Percentiles rank a stretch among this genome's conserved stretches.
These are phyloP conservation scores for Termitomyces sp. DNA, from an alignment of 768 basidiomycete species.

Conservation along the genomic window DNA sequence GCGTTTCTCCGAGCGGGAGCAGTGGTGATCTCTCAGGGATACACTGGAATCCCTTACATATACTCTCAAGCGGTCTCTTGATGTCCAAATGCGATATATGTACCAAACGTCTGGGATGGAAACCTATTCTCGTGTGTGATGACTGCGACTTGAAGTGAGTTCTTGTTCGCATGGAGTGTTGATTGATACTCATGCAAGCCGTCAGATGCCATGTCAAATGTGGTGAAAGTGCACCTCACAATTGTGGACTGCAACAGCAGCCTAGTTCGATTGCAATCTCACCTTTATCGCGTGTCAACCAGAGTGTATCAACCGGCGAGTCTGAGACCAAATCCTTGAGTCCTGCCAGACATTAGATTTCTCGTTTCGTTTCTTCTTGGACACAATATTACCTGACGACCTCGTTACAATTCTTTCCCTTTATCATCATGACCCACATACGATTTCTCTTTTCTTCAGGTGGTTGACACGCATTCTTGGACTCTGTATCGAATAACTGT, in stretches of 20 bases:
- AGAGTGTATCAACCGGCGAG: conserved; percentile 26
- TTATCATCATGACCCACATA: background rate
- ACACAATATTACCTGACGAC: background rate
- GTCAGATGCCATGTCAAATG: conserved; percentile 80
- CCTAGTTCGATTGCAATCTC: conserved; percentile 24
- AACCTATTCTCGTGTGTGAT: conserved; percentile 81
- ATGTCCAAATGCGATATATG: conserved; percentile 82
- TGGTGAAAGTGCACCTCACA: conserved; percentile 73
- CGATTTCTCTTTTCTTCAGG: background rate
- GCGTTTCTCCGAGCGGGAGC: conserved; percentile 20
- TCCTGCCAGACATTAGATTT: conserved; percentile 14
- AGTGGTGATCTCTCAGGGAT: conserved; percentile 19
- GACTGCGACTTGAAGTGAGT: conserved; percentile 75
- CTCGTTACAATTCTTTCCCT: background rate
- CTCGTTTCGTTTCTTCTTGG: background rate
- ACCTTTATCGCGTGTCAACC: conserved; percentile 34
- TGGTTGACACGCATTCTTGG: background rate
- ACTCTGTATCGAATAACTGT: background rate
- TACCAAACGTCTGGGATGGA: conserved; percentile 78
- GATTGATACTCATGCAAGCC: conserved; percentile 1
- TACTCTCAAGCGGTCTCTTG: conserved; percentile 69
- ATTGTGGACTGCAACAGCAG: conserved; percentile 52
- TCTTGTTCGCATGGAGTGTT: conserved; percentile 3
- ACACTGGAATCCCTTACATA: conserved; percentile 70
- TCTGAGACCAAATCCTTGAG: conserved; percentile 21